Percentiles rank a stretch among this genome's conserved stretches.
Evolutionary conservation across 495 filamentous ascomycete species (phyloP).

Genomic region (Echria macrotheca): DNA sequence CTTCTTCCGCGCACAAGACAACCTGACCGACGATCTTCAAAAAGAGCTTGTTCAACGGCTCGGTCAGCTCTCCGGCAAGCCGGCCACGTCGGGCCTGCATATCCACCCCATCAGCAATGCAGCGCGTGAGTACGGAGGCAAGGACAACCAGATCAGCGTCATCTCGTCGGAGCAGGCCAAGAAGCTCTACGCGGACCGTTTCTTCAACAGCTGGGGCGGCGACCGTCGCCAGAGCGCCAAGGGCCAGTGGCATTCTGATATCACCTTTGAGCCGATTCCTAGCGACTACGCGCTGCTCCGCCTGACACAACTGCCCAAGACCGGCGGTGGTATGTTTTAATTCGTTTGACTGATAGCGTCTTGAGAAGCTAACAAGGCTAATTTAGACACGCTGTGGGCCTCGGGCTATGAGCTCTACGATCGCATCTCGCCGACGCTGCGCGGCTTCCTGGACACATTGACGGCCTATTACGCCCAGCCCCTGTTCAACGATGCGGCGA

Average conservation of each 20-base stretch:
- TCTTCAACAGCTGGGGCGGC: slow-evolving; percentile 12
- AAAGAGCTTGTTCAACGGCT: slow-evolving; percentile 64
- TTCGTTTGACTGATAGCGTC: no score
- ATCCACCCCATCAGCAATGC: slow-evolving; percentile 68
- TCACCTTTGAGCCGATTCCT: slow-evolving; percentile 61
- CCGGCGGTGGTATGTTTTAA: slow-evolving; percentile 56
- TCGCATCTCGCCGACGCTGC: slow-evolving; percentile 59
- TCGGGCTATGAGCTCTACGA: slow-evolving; percentile 77
- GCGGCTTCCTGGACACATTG: slow-evolving; percentile 61
- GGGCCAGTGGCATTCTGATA: slow-evolving; percentile 61
- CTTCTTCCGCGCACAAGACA: slow-evolving; percentile 73
- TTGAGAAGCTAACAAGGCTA: no score
- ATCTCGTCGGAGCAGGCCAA: slow-evolving; percentile 58
- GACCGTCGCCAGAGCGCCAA: slow-evolving; percentile 36
- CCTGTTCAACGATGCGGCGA: slow-evolving; percentile 52
- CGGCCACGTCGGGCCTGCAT: slow-evolving; percentile 59
- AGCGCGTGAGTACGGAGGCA: slow-evolving; percentile 49
- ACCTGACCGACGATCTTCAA: slow-evolving; percentile 56
- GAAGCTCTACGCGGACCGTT: slow-evolving; percentile 46
- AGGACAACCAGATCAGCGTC: slow-evolving; percentile 68
- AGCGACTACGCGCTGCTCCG: slow-evolving; percentile 61
- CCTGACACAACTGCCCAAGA: slow-evolving; percentile 58
- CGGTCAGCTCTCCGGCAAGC: slow-evolving; percentile 62
- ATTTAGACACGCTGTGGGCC: slow-evolving; percentile 71
- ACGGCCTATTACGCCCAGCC: slow-evolving; percentile 63